Evolutionary conservation across 106 monocot genomes (phyloP), one percentile per base, ranked within the genome.

Genomic region (Alisma plantagoaquatica): DNA sequence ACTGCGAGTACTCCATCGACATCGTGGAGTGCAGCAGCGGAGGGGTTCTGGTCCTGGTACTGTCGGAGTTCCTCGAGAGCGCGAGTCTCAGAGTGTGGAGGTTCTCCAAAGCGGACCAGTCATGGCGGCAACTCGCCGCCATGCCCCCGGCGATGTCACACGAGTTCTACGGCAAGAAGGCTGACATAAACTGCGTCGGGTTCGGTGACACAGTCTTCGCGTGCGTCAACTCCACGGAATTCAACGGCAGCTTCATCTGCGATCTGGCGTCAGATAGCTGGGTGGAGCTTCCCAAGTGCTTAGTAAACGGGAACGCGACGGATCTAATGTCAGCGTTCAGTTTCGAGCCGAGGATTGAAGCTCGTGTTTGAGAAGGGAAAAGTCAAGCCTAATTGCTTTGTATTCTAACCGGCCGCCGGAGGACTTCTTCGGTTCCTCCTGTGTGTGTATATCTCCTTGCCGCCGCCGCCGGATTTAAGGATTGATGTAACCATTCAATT

Each of bases 121-220:
- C 38, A 0, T 91, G 91, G 91, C 33, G 32, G n/a, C 92, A 92
- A 50, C 78, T 74, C 0, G 76, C 79, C 0, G 66, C 67, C 6
- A 92, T 92, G 92, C 82, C 86, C 9, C 86, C 92, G 15, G 59
- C 69, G 4, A 73, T 92, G 75, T 92, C 92, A 3, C 82, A 82
- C 29, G 82, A 76, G 21, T 86, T 79, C 51, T 71, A 69, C 11
- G 76, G 70, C 12, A 92, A 77, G 71, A 82, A 74, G 33, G 68
- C 60, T 0, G 92, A 92, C 26, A 60, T 92, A 20, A 92, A 92
- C 63, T 92, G 92, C 45, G 68, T 71, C 7, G 73, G 92, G 3
- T 71, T 62, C 17, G 69, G 76, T n/a, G 68, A 76, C 64, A 38
- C 28, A 23, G 63, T 92, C 56, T 58, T 92, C 51, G 56, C 79